A percentile compares a stretch with the other conserved stretches of the same genome.
These are phyloP conservation scores for Thymus mandschuricus DNA, from an alignment of 257 asterid genomes.

Conservation along the genomic window DNA sequence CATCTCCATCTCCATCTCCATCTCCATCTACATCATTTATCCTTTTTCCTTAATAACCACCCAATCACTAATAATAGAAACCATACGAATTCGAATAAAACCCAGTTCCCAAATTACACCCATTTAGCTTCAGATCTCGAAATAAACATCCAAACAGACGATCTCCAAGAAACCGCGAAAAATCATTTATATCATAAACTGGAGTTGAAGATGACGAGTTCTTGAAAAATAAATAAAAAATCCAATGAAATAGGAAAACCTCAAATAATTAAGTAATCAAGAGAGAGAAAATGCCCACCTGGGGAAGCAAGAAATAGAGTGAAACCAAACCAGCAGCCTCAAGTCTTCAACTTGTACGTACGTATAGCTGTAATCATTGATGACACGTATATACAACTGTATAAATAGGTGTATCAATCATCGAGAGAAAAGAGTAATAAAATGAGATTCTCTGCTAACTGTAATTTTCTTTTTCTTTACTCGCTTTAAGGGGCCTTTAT, in stretches of 20 bases:
- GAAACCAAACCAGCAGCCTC: slow-evolving; percentile 30
- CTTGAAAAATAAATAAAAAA: not conserved
- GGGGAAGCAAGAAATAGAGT: slow-evolving; percentile 38
- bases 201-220: slow-evolving; percentile 23
- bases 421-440: slow-evolving; percentile 22
- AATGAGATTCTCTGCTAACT: slow-evolving; percentile 44
- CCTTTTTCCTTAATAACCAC: slow-evolving; percentile 25
- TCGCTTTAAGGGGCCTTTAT: slow-evolving; percentile 31
- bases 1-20: slow-evolving; percentile 22
- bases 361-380: slow-evolving; percentile 47
- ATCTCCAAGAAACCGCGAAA: slow-evolving; percentile 27
- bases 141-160: slow-evolving; percentile 22
- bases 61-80: slow-evolving; percentile 21
- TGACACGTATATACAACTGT: slow-evolving; percentile 49
- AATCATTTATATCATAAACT: not conserved
- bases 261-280: slow-evolving; percentile 27
- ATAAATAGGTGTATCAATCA: slow-evolving; percentile 32
- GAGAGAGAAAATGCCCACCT: slow-evolving; percentile 39
- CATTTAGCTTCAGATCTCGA: slow-evolving; percentile 41
- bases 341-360: slow-evolving; percentile 36
- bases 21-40: slow-evolving; percentile 29
- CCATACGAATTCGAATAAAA: not conserved
- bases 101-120: not conserved
- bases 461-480: not conserved
- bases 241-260: not conserved